Evolutionary conservation across 2,329 filamentous ascomycete species (phyloP).

Genomic region (Cryphonectria radicalis): DNA sequence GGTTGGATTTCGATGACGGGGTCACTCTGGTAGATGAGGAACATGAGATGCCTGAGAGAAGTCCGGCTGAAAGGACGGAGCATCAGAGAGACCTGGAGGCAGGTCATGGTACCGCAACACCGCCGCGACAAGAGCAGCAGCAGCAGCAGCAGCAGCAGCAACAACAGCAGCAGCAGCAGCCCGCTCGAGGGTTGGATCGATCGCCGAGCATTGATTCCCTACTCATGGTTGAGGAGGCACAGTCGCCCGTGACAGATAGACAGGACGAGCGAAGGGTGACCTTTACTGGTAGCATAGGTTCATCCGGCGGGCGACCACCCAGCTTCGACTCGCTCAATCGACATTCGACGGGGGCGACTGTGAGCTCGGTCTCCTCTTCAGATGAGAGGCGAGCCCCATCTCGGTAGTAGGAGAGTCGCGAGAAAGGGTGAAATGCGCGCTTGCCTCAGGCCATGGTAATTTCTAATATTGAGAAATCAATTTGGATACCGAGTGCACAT

Average conservation of each 20-base stretch:
- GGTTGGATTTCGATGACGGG: conserved; percentile 22
- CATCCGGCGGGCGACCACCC: background rate
- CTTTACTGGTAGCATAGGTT: background rate
- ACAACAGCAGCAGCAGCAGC: conserved; percentile 25
- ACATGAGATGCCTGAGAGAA: conserved; percentile 10
- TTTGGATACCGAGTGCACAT: background rate
- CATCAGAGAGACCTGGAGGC: conserved; percentile 6
- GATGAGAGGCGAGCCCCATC: conserved; percentile 4
- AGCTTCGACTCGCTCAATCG: conserved; percentile 12
- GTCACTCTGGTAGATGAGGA: conserved; percentile 23
- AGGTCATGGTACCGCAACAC: background rate
- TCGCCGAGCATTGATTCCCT: conserved; percentile 16
- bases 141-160: conserved; percentile 25
- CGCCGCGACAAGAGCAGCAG: conserved; percentile 24
- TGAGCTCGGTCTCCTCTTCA: conserved; percentile 2
- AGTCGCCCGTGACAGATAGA: background rate
- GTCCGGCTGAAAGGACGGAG: conserved; percentile 1
- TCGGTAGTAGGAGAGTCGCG: background rate
- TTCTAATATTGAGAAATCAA: background rate
- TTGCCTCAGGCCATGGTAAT: background rate
- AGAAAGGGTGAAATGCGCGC: background rate
- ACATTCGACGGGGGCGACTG: background rate
- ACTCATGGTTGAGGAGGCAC: conserved; percentile 9
- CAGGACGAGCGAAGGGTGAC: background rate
- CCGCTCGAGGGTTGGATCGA: background rate